A percentile compares a stretch with the other conserved stretches of the same genome.
Conservation (phyloP, 139 green algal species). For the Chlorella sp. region DNA sequence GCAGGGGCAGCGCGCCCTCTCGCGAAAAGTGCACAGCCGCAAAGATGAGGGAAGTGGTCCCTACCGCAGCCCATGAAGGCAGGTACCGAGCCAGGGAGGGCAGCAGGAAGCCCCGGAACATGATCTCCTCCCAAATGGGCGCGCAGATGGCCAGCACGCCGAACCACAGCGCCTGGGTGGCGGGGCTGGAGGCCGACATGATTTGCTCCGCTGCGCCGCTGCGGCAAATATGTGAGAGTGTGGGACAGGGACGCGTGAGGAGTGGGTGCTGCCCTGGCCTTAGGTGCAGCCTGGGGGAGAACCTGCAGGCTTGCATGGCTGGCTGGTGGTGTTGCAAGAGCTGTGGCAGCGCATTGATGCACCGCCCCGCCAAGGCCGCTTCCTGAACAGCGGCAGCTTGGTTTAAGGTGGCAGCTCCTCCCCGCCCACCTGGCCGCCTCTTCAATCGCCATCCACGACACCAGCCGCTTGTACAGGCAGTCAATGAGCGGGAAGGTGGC, state of each 20-base stretch:
- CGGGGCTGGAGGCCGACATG: constrained; percentile 56
- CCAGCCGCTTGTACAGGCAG: constrained; percentile 29
- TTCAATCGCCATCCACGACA: constrained; percentile 5
- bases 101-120: constrained; percentile 97
- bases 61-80: constrained; percentile 57
- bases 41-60: constrained; percentile 76
- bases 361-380: no score
- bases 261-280: no score
- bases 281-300: no score
- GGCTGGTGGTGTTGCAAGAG: no score
- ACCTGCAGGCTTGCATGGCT: no score
- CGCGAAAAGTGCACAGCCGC: constrained; percentile 87
- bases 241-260: background rate
- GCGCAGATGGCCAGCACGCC: constrained; percentile 81
- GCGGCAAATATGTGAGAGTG: background rate
- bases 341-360: background rate
- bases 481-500: constrained; percentile 52
- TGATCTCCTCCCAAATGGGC: constrained; percentile 95
- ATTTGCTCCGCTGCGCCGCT: constrained; percentile 56
- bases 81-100: constrained; percentile 83
- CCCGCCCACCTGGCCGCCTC: constrained; percentile 9
- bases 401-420: no score
- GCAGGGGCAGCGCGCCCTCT: constrained; percentile 87
- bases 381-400: no score
- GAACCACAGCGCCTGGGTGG: constrained; percentile 79